These are phyloP conservation scores for Ceraceosorus bombacis DNA, from an alignment of 1,284 basidiomycete genomes.

Conservation along the genomic window DNA sequence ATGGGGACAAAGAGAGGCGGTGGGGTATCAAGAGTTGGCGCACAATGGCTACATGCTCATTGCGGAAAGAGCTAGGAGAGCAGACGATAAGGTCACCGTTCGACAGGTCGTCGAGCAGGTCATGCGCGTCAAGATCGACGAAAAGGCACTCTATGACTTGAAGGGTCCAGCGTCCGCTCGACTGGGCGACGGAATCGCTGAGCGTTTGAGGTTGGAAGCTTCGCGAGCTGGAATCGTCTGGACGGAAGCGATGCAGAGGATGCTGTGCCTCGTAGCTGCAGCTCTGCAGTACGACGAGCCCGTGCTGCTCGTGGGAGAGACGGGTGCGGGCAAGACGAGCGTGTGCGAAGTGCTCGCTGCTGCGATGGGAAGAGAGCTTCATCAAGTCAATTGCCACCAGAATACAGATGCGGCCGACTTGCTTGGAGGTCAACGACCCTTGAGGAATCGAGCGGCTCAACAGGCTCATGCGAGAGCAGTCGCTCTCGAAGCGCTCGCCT, in stretches of 20 bases:
- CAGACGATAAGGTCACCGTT: constrained; percentile 79
- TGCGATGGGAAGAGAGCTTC: constrained; percentile 60
- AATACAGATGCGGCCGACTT: constrained; percentile 99
- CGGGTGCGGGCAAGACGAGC: constrained; percentile 94
- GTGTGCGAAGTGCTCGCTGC: constrained; percentile 84
- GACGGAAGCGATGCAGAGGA: constrained; percentile 84
- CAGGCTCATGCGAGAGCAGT: constrained; percentile 47
- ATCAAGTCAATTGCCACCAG: constrained; percentile 89
- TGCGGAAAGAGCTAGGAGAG: constrained; percentile 76
- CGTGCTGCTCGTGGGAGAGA: constrained; percentile 94
- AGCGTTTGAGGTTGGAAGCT: constrained; percentile 47
- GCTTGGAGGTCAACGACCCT: constrained; percentile 83
- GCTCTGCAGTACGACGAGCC: constrained; percentile 87
- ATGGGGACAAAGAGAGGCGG: constrained; percentile 79
- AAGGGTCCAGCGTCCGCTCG: constrained; percentile 11
- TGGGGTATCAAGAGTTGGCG: constrained; percentile 84
- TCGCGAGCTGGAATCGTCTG: constrained; percentile 61
- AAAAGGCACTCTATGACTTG: constrained; percentile 54
- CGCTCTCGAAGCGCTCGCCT: constrained; percentile 31
- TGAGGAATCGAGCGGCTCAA: constrained; percentile 66
- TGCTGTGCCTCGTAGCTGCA: constrained; percentile 74
- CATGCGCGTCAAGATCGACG: constrained; percentile 78
- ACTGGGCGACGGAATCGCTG: constrained; percentile 22
- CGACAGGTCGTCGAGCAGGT: constrained; percentile 84
- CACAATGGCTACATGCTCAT: constrained; percentile 97